Conservation (phyloP, 345 rosid genomes). For the Lepidium sativum region DNA sequence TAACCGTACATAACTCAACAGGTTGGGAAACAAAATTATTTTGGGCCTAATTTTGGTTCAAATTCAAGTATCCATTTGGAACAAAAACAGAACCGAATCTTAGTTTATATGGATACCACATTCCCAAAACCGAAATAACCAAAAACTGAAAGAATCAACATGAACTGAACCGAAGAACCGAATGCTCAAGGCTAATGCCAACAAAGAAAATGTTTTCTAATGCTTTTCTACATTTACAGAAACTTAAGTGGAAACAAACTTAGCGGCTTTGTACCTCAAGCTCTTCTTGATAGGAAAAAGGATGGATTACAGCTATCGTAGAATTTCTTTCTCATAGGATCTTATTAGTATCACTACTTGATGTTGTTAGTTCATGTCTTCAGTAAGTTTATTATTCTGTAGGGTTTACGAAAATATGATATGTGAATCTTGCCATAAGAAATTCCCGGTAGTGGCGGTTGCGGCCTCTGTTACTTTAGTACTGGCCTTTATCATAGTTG, state of each 20-base stretch:
- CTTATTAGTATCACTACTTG: neutral
- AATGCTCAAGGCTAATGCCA: too few species aligned
- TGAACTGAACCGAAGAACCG: too few species aligned
- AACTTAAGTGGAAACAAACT: constrained; percentile 29
- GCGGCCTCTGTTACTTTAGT: constrained; percentile 9
- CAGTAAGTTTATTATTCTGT: neutral
- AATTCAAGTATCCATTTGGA: too few species aligned
- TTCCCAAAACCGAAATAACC: too few species aligned
- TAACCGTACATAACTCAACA: too few species aligned
- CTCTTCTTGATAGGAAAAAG: constrained; percentile 21
- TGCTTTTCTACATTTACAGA: constrained; percentile 6
- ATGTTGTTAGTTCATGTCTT: neutral
- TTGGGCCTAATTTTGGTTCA: too few species aligned
- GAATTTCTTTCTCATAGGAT: neutral
- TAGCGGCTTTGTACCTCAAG: constrained; percentile 30
- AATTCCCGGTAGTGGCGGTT: constrained; percentile 13
- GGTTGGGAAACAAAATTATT: too few species aligned
- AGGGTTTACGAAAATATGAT: constrained; percentile 35
- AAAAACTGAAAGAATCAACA: too few species aligned
- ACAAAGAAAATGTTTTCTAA: neutral
- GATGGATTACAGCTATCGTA: constrained; percentile 28
- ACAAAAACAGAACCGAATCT: too few species aligned
- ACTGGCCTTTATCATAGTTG: neutral
- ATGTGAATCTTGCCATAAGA: constrained; percentile 3
- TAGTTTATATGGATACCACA: too few species aligned